Base-by-base conservation (phyloP, 2,329 filamentous ascomycete species). In the Dactylellina sp. region DNA sequence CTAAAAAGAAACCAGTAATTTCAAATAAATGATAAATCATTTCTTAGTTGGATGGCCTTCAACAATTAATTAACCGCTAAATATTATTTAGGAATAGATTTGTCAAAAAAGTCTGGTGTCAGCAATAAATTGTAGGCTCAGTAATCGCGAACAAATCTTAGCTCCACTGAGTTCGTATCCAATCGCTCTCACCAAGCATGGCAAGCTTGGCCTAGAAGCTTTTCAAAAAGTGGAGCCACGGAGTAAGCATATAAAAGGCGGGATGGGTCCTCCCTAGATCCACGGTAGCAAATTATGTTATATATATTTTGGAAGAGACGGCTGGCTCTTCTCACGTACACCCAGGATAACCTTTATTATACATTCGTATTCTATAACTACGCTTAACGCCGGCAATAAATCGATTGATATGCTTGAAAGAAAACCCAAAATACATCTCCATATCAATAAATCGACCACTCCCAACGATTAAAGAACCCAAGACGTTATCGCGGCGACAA, bases 111-210 rank as follows among this genome's bases (percentile, higher is more conserved):
- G 32, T 66, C 62, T 66, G 42, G 59, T 57, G 62, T 66, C 62
- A 66, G 62, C 62, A 66, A 44, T n/a, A 11, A 62, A 40, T 42
- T 39, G 14, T n/a, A 35, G 28, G 60, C 44, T 64, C 62, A 65
- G 62, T 65, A 65, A 65, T 65, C 62, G 9, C 20, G 6, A 16
- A 35, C 24, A 11, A 37, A 7, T 28, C n/a, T n/a, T 20, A 18
- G 11, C 20, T 16, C 16, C 11, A 18, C 7, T 32, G 6, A 6
- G 24, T 32, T 16, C n/a, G 24, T 28, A 52, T 25, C 25, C n/a
- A 32, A 52, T 28, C 22, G 47, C 47, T n/a, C 25, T 35, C 20
- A 22, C 4, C 42, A 9, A 32, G 28, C 9, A 9, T 22, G 5
- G 16, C 42, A 46, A 20, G 16, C 9, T 12, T 5, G 42, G 20